Evolutionary conservation across 306 rosid genomes (phyloP).

Genomic region (Senna siamea): DNA sequence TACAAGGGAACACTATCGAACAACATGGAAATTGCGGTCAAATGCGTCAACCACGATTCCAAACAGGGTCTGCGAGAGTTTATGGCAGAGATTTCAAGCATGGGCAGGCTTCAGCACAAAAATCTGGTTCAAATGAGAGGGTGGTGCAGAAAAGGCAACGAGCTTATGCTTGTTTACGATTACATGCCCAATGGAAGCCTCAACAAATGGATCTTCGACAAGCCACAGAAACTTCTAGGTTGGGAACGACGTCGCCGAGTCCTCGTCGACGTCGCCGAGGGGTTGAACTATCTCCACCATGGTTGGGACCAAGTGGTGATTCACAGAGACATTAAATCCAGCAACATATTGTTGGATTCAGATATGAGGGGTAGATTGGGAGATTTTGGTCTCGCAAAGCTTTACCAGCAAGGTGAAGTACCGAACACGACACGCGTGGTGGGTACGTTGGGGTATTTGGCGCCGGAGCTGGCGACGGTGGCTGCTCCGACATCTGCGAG

Average conservation of each 20-base stretch:
- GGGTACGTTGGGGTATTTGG: slow-evolving; percentile 87
- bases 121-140: slow-evolving; percentile 89
- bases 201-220: slow-evolving; percentile 73
- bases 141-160: slow-evolving; percentile 79
- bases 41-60: slow-evolving; percentile 89
- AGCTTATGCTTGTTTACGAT: slow-evolving; percentile 84
- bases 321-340: slow-evolving; percentile 83
- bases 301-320: slow-evolving; percentile 94
- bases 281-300: slow-evolving; percentile 78
- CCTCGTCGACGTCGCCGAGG: slow-evolving; percentile 85
- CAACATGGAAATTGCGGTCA: slow-evolving; percentile 72
- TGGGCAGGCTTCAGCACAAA: slow-evolving; percentile 94
- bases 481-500: slow-evolving; percentile 79
- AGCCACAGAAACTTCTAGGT: slow-evolving; percentile 46
- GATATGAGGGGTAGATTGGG: slow-evolving; percentile 87
- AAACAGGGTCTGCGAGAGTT: slow-evolving; percentile 89
- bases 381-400: slow-evolving; percentile 89
- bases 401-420: slow-evolving; percentile 83
- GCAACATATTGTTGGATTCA: slow-evolving; percentile 73
- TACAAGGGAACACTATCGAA: slow-evolving; percentile 65
- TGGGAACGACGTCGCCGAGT: slow-evolving; percentile 72
- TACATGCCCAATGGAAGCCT: slow-evolving; percentile 91
- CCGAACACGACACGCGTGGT: slow-evolving; percentile 87
- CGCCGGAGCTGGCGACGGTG: slow-evolving; percentile 73
- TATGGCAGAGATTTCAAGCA: slow-evolving; percentile 94